Conservation (phyloP, 495 filamentous ascomycete species). For the Penicillium malachiteum region DNA sequence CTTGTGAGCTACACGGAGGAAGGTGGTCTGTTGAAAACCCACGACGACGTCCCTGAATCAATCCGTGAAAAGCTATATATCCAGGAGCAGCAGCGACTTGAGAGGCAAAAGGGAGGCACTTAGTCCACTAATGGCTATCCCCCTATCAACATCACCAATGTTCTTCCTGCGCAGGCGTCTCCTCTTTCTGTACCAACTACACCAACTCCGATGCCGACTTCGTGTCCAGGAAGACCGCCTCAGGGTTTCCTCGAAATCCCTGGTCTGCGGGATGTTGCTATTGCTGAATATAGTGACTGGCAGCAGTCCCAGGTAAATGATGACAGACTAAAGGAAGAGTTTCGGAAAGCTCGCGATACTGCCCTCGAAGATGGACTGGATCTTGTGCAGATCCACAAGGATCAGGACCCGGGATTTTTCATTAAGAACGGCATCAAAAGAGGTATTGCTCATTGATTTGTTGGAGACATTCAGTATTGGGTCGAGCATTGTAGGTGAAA, state of each 20-base stretch:
- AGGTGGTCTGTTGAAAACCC: constrained; percentile 12
- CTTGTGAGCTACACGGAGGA: constrained; percentile 15
- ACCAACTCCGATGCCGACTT: not conserved
- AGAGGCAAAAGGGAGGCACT: constrained; percentile 9
- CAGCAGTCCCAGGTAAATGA: constrained; percentile 17
- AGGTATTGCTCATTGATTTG: constrained; percentile 17
- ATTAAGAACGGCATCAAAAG: constrained; percentile 5
- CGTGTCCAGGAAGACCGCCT: not conserved
- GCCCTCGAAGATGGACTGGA: constrained; percentile 17
- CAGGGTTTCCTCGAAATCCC: constrained; percentile 3
- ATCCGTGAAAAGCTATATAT: constrained; percentile 19
- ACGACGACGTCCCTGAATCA: constrained; percentile 24
- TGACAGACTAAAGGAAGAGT: constrained; percentile 12
- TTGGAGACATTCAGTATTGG: constrained; percentile 29
- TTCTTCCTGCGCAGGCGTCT: not conserved
- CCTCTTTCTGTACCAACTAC: not conserved
- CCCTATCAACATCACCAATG: constrained; percentile 14
- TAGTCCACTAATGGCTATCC: not conserved
- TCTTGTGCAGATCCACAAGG: constrained; percentile 20
- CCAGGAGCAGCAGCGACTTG: constrained; percentile 25
- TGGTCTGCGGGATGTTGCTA: constrained; percentile 12
- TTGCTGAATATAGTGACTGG: constrained; percentile 22
- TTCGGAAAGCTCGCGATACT: constrained; percentile 18
- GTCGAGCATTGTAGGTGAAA: not conserved
- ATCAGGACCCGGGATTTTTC: constrained; percentile 25